These are phyloP conservation scores for Nothophytophthora sp. DNA, from an alignment of 352 stramenopile genomes.

Conservation along the genomic window DNA sequence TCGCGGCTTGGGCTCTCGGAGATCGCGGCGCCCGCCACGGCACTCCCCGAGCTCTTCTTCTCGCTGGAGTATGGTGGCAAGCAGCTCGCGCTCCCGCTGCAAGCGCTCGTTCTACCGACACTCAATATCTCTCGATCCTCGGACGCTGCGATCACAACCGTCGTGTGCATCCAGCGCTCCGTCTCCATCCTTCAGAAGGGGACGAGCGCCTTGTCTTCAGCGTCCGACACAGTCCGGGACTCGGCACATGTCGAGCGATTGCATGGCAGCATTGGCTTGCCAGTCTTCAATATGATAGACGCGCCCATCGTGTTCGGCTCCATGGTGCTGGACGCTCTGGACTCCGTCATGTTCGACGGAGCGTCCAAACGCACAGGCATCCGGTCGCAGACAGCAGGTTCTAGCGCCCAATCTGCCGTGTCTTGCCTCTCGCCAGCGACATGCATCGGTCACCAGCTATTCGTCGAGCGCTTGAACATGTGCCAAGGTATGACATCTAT, in stretches of 20 bases:
- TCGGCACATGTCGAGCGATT: constrained; percentile 49
- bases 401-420: background rate
- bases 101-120: constrained; percentile 39
- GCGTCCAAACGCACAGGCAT: constrained; percentile 37
- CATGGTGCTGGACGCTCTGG: constrained; percentile 55
- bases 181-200: constrained; percentile 58
- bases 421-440: constrained; percentile 1
- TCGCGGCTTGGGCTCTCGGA: constrained; percentile 47
- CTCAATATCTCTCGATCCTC: constrained; percentile 4
- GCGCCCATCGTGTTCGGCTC: constrained; percentile 57
- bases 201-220: constrained; percentile 40
- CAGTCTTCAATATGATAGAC: constrained; percentile 76
- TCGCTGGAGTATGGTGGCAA: constrained; percentile 37
- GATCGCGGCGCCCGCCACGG: constrained; percentile 14
- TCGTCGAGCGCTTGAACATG: constrained; percentile 33
- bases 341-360: constrained; percentile 45
- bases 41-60: constrained; percentile 47
- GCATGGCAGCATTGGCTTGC: constrained; percentile 43
- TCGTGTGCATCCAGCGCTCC: constrained; percentile 57
- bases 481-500: constrained; percentile 41
- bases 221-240: constrained; percentile 41
- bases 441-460: constrained; percentile 51
- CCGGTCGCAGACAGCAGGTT: background rate
- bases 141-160: constrained; percentile 8
- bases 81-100: constrained; percentile 40